These are phyloP conservation scores for Paramecium primaurelia DNA, from an alignment of 73 alveolate species.

Conservation along the genomic window DNA sequence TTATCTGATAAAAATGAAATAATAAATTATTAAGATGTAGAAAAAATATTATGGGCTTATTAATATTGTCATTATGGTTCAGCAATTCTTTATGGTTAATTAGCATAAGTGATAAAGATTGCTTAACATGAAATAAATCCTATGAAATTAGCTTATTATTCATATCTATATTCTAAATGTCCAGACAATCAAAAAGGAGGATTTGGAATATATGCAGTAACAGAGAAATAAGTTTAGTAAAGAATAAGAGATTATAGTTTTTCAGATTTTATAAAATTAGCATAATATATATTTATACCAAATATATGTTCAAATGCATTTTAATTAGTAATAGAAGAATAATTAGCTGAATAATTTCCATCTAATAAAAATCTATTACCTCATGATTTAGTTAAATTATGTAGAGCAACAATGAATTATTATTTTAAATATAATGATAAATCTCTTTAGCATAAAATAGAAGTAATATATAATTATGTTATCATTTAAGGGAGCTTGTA, in stretches of 20 bases:
- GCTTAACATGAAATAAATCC: conserved; percentile 61
- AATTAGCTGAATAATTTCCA: conserved; percentile 10
- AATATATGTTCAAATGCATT: conserved; percentile 48
- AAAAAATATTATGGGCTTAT: conserved; percentile 49
- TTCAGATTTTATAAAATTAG: not conserved
- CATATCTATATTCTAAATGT: conserved; percentile 44
- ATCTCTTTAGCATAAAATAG: conserved; percentile 45
- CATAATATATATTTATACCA: conserved; percentile 24
- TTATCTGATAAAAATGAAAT: not conserved
- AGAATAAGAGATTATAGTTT: conserved; percentile 19
- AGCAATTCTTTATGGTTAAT: conserved; percentile 29
- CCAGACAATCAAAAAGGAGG: conserved; percentile 55
- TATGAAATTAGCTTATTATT: conserved; percentile 37
- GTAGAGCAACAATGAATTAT: conserved; percentile 47
- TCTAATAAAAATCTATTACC: not conserved
- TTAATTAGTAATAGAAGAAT: not conserved
- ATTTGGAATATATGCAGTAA: conserved; percentile 33
- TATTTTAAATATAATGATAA: conserved; percentile 52
- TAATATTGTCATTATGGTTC: conserved; percentile 40
- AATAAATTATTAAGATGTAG: conserved; percentile 33
- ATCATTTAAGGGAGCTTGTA: not conserved
- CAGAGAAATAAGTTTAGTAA: conserved; percentile 9
- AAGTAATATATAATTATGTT: not conserved
- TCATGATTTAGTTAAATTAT: conserved; percentile 3
- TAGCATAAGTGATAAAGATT: conserved; percentile 40